These are phyloP conservation scores for Aegilops longissima DNA, from an alignment of 176 grass and related monocot genomes.

Conservation along the genomic window DNA sequence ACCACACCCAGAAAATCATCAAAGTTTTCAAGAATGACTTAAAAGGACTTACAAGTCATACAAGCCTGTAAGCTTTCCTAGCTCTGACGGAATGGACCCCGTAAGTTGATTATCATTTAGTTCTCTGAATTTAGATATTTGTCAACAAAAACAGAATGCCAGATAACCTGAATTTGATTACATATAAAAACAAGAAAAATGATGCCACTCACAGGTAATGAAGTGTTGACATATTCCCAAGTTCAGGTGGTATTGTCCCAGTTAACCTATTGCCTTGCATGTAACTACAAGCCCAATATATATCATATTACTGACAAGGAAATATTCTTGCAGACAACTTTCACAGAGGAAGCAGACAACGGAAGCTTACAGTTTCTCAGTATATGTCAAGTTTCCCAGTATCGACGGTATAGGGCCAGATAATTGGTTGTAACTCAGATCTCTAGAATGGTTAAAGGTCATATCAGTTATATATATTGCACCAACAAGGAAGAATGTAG, in stretches of 20 bases:
- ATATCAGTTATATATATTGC: not conserved
- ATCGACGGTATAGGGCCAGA: slow-evolving; percentile 83
- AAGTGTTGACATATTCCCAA: slow-evolving; percentile 95
- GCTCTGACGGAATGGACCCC: slow-evolving; percentile 84
- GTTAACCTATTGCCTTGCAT: slow-evolving; percentile 81
- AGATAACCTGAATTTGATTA: not conserved
- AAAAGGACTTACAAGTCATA: slow-evolving; percentile 80
- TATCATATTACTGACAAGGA: not conserved
- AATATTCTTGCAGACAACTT: not conserved
- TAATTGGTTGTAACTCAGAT: slow-evolving; percentile 90
- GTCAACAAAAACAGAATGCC: not conserved
- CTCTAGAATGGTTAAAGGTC: slow-evolving; percentile 36
- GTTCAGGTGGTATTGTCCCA: slow-evolving; percentile 80
- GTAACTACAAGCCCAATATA: slow-evolving; percentile 47
- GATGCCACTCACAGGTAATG: slow-evolving; percentile 76
- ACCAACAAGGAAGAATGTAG: not conserved
- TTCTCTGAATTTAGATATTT: slow-evolving; percentile 60
- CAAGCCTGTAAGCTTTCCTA: slow-evolving; percentile 83
- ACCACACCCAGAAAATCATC: not conserved
- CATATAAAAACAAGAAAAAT: not conserved
- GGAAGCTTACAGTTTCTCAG: slow-evolving; percentile 90
- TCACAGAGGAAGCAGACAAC: not conserved
- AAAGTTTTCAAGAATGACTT: not conserved
- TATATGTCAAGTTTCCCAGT: slow-evolving; percentile 96
- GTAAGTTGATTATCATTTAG: slow-evolving; percentile 85